phyloP scores from a whole-genome alignment of 495 filamentous ascomycete genomes.

The Xylaria longipes region DNA sequence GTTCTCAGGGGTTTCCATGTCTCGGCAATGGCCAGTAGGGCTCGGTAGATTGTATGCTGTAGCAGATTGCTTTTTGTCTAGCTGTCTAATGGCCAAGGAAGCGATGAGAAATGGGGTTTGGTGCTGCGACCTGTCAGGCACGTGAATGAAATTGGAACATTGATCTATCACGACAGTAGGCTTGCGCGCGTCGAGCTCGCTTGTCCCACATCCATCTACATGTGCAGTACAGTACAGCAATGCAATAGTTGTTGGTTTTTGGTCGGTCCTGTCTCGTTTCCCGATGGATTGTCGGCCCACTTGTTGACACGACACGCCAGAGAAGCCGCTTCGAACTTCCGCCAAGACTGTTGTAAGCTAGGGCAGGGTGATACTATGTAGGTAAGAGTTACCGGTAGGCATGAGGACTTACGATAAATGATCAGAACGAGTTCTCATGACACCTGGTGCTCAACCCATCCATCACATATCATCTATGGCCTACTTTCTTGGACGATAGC shows the following conservation, averaged over 20 bases:
- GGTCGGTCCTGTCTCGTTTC: not conserved
- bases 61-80: conserved; percentile 21
- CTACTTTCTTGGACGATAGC: not conserved
- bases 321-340: conserved; percentile 17
- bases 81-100: not conserved
- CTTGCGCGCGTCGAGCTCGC: conserved; percentile 14
- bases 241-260: not conserved
- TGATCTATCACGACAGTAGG: not conserved
- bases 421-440: not conserved
- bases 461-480: conserved; percentile 4
- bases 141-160: conserved; percentile 24
- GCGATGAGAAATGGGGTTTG: not conserved
- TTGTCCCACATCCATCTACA: not conserved
- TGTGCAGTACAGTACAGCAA: not conserved
- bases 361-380: conserved; percentile 10
- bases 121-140: conserved; percentile 23
- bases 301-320: conserved; percentile 8
- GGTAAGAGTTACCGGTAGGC: conserved; percentile 8
- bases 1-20: conserved; percentile 9
- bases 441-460: not conserved
- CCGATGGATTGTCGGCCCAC: conserved; percentile 18
- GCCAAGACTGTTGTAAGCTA: conserved; percentile 17
- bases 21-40: conserved; percentile 22
- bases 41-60: conserved; percentile 5
- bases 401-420: not conserved